Base-by-base conservation (phyloP, 2,329 filamentous ascomycete species). In the Botrytis fabae region DNA sequence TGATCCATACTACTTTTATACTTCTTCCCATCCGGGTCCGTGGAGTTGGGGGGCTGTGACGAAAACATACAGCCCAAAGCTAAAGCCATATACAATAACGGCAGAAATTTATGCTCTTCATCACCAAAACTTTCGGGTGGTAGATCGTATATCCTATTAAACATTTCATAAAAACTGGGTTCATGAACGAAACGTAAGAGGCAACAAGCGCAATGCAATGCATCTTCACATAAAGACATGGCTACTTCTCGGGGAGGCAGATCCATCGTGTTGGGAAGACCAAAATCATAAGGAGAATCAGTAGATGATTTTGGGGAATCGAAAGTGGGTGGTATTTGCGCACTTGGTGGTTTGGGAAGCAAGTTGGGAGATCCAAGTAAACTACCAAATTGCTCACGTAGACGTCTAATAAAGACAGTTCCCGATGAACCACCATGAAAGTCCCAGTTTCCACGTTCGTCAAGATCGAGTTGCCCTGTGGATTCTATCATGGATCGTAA, bases 401-500 rank as follows among this genome's bases (percentile, higher is more conserved):
- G 91, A 71, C 93, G 90, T 76, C 90, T 89, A 78, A 98, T 87
- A 81, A 98, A 99, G 75, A 95, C 93, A 61, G 95, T 88, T 4
- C 95, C 95, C 0, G 96, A 98, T 0, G 95, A 98, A 76, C 93
- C 92, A 65, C 96, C 96, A 80, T 97, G 94, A 79, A 97, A 99
- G 82, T 98, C 95, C 90, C 94, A 97, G 78, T 96, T 90, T 60
- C 95, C 95, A 78, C 91, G 90, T 77, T 98, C 95, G 78, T 97
- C 94, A 48, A 98, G 86, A 79, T 98, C 95, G 28, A 99, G 86
- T 80, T 95, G 93, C 51, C 95, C 96, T 4, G 95, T 94, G 60
- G 93, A 93, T 80, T 95, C 93, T 73, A 98, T 94, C 95, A 99
- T 98, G 42, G 95, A 97, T 80, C 95, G 91, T 40, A 99, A 85